phyloP scores from a whole-genome alignment of 2,329 filamentous ascomycete species.

The Epichloe aotearoae region DNA sequence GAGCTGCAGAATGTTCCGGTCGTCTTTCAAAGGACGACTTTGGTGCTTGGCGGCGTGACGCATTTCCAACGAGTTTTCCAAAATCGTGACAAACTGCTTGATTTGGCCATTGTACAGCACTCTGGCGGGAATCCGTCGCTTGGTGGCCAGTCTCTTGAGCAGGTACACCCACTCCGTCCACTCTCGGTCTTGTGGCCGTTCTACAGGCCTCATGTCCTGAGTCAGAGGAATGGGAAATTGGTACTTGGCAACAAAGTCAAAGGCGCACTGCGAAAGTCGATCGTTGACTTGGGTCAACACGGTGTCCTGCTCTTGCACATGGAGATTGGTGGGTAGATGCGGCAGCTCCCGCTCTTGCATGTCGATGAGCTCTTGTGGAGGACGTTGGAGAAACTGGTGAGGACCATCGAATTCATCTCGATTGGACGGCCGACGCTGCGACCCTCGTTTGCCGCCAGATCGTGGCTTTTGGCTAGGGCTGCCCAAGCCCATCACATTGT shows the following conservation, averaged over 20 bases:
- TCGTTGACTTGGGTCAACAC: conserved; percentile 74
- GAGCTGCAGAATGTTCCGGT: conserved; percentile 76
- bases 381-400: conserved; percentile 66
- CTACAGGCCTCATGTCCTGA: conserved; percentile 66
- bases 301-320: conserved; percentile 72
- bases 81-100: conserved; percentile 77
- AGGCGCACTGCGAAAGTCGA: conserved; percentile 71
- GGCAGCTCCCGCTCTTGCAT: conserved; percentile 70
- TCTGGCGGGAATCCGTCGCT: conserved; percentile 69
- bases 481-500: conserved; percentile 31
- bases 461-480: conserved; percentile 31
- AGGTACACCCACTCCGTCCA: conserved; percentile 91
- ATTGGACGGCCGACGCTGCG: conserved; percentile 61
- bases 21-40: conserved; percentile 71
- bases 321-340: conserved; percentile 68
- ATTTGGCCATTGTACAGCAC: conserved; percentile 84
- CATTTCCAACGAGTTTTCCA: conserved; percentile 84
- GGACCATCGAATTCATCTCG: conserved; percentile 84
- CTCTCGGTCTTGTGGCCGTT: conserved; percentile 63
- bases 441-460: conserved; percentile 32
- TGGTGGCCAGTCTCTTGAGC: conserved; percentile 72
- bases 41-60: conserved; percentile 74
- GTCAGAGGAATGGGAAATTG: conserved; percentile 80
- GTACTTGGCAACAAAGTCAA: conserved; percentile 83
- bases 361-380: conserved; percentile 56